Conservation (phyloP, 495 filamentous ascomycete species). For the Rusavskia elegans region DNA sequence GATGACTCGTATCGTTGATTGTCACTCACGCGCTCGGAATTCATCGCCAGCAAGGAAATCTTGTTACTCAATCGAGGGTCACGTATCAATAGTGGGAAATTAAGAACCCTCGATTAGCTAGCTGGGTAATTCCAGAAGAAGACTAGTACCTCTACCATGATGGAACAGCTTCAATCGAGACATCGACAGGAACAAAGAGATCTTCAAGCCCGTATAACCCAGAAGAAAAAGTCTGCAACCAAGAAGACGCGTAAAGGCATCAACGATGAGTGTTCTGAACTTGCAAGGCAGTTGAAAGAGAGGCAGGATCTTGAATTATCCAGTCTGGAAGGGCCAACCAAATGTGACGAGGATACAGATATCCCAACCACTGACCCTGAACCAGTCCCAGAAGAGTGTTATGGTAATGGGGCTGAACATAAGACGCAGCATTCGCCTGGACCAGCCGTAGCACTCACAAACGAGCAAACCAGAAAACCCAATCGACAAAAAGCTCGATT, state of each 20-base stretch:
- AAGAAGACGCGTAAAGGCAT: constrained; percentile 91
- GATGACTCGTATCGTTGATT: too few relatives aligned
- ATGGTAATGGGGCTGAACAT: neutral
- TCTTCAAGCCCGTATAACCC: constrained; percentile 66
- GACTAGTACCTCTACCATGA: constrained; percentile 11
- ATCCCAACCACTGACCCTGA: neutral
- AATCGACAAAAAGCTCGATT: constrained; percentile 86
- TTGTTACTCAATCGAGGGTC: too few relatives aligned
- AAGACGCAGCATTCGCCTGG: neutral
- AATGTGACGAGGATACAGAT: neutral
- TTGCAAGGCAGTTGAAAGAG: constrained; percentile 54
- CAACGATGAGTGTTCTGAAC: constrained; percentile 63
- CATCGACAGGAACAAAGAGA: constrained; percentile 86
- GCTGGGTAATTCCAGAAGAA: neutral
- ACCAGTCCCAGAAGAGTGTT: neutral
- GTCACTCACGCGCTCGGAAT: too few relatives aligned
- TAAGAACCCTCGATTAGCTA: too few relatives aligned
- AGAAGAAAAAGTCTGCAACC: constrained; percentile 87
- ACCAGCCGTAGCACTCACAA: constrained; percentile 5
- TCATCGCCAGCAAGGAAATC: too few relatives aligned
- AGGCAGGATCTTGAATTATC: constrained; percentile 51
- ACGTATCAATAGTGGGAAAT: too few relatives aligned
- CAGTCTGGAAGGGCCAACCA: constrained; percentile 17
- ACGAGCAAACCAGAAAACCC: constrained; percentile 44
- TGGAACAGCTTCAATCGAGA: constrained; percentile 62